These are phyloP conservation scores for Dictyophora rubrovolvata DNA, from an alignment of 768 basidiomycete genomes.

Conservation along the genomic window DNA sequence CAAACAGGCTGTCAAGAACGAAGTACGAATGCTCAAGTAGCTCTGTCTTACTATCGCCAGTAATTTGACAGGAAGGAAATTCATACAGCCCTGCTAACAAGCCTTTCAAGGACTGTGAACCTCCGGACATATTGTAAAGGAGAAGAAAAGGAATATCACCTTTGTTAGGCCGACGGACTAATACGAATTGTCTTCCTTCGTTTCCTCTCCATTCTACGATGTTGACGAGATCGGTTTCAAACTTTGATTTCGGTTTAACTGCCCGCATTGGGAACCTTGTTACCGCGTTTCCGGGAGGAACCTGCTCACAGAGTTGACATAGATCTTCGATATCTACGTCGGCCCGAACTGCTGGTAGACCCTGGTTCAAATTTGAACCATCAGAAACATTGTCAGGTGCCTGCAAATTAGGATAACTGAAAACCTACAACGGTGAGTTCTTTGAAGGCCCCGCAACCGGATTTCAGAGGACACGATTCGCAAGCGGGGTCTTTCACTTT, in stretches of 20 bases:
- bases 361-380: constrained; percentile 4
- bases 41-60: constrained; percentile 4
- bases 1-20: constrained; percentile 33
- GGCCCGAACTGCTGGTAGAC: constrained; percentile 1
- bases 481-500: constrained; percentile 77
- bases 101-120: constrained; percentile 35
- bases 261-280: constrained; percentile 83
- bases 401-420: neutral
- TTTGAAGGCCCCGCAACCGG: constrained; percentile 58
- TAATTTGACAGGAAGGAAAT: constrained; percentile 45
- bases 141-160: constrained; percentile 41
- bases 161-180: constrained; percentile 67
- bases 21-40: constrained; percentile 21
- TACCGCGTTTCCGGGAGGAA: constrained; percentile 35
- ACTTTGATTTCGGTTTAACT: constrained; percentile 70
- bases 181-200: constrained; percentile 51
- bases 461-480: constrained; percentile 54
- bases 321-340: constrained; percentile 65
- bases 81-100: constrained; percentile 86
- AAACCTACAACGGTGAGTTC: constrained; percentile 1
- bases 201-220: constrained; percentile 68
- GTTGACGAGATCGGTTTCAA: constrained; percentile 77
- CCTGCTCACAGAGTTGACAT: constrained; percentile 58
- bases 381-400: constrained; percentile 2
- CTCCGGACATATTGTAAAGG: neutral